phyloP scores from a whole-genome alignment of 257 asterid genomes.

The Solanum medicagineum region DNA sequence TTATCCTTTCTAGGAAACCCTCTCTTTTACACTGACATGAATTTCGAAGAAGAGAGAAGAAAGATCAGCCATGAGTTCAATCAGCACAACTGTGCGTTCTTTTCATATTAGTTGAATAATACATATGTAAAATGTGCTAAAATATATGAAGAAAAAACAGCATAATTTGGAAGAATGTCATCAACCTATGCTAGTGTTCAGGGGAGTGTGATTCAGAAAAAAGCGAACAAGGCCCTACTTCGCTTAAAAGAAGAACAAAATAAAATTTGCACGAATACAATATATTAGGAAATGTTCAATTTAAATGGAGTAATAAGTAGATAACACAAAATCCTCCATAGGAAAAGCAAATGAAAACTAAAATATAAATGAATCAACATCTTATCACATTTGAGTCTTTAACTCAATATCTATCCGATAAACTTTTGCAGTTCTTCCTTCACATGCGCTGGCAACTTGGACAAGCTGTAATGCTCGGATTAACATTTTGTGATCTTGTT shows the following conservation, averaged over 20 bases:
- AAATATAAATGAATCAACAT: background rate
- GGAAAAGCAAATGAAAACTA: background rate
- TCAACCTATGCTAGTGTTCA: background rate
- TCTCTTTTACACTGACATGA: slow-evolving; percentile 81
- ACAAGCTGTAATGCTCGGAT: background rate
- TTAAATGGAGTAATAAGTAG: background rate
- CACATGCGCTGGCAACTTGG: background rate
- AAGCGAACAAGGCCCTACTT: background rate
- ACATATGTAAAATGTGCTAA: background rate
- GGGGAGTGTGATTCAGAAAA: background rate
- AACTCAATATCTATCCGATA: background rate
- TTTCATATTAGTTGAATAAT: background rate
- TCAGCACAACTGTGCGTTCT: background rate
- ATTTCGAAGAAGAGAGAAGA: background rate
- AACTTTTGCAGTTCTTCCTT: background rate
- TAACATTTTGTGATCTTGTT: background rate
- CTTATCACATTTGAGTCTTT: background rate
- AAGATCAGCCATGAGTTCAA: background rate
- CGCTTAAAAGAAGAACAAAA: background rate
- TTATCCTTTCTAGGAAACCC: slow-evolving; percentile 87
- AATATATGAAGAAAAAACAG: background rate
- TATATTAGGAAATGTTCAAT: background rate
- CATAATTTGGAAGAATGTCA: background rate
- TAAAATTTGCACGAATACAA: background rate
- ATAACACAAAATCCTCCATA: background rate